Conservation (phyloP, 305 asterid species). For the Fraxinus greggii region DNA sequence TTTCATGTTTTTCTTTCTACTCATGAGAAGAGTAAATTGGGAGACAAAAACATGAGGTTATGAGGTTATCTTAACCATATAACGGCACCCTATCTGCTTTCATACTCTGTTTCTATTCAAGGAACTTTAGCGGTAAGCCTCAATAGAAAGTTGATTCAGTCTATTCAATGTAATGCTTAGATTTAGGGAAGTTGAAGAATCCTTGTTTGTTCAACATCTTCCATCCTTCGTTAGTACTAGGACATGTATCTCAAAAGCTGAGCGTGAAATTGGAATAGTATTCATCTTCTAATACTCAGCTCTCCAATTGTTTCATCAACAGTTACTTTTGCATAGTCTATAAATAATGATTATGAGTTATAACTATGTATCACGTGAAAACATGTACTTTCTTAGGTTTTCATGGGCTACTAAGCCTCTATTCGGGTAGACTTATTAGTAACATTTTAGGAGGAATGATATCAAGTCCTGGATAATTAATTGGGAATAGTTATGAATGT, state of each 20-base stretch:
- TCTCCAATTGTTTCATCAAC: neutral
- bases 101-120: neutral
- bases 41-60: neutral
- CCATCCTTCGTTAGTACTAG: neutral
- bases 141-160: neutral
- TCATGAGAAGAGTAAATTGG: neutral
- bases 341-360: neutral
- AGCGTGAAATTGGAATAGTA: neutral
- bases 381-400: neutral
- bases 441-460: neutral
- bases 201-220: neutral
- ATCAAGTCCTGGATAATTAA: neutral
- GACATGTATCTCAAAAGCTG: neutral
- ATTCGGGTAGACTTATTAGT: neutral
- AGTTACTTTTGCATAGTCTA: neutral
- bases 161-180: neutral
- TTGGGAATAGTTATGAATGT: neutral
- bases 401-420: neutral
- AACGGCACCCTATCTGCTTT: neutral
- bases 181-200: neutral
- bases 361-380: neutral
- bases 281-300: neutral
- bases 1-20: neutral
- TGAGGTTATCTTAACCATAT: neutral
- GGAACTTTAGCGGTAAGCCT: neutral